phyloP scores from a whole-genome alignment of 2,329 filamentous ascomycete genomes.

The Fonsecaea erecta region DNA sequence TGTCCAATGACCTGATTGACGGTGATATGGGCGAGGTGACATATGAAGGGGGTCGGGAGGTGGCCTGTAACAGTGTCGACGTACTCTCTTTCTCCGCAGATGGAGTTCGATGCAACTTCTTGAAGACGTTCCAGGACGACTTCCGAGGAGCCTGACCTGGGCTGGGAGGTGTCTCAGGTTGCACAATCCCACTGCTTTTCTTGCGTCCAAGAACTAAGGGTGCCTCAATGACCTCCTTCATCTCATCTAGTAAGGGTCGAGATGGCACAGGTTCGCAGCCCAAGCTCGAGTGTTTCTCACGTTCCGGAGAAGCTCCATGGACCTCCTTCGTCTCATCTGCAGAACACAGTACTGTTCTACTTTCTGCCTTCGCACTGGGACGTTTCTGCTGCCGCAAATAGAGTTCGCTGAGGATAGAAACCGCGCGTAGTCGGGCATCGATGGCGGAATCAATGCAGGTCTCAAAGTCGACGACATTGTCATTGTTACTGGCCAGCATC shows the following conservation, averaged over 20 bases:
- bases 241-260: not conserved
- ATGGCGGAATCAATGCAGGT: conserved; percentile 26
- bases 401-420: conserved; percentile 29
- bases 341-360: not conserved
- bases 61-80: not conserved
- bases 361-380: conserved; percentile 8
- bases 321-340: not conserved
- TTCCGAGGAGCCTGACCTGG: conserved; percentile 15
- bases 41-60: conserved; percentile 10
- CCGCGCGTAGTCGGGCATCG: conserved; percentile 21
- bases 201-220: not conserved
- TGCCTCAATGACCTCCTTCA: conserved; percentile 7
- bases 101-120: conserved; percentile 17
- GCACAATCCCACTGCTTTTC: conserved; percentile 10
- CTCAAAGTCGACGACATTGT: conserved; percentile 24
- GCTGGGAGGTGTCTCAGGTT: conserved; percentile 7
- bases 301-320: not conserved
- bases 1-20: conserved; percentile 15
- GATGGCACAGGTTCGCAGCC: not conserved
- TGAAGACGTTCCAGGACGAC: conserved; percentile 26
- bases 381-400: conserved; percentile 28
- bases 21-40: conserved; percentile 15
- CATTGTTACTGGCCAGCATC: conserved; percentile 20
- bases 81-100: conserved; percentile 13
- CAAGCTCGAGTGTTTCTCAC: not conserved